Base-by-base conservation (phyloP, 192 early-diverging fungal genomes). In the Lunasporangiospora selenospora region DNA sequence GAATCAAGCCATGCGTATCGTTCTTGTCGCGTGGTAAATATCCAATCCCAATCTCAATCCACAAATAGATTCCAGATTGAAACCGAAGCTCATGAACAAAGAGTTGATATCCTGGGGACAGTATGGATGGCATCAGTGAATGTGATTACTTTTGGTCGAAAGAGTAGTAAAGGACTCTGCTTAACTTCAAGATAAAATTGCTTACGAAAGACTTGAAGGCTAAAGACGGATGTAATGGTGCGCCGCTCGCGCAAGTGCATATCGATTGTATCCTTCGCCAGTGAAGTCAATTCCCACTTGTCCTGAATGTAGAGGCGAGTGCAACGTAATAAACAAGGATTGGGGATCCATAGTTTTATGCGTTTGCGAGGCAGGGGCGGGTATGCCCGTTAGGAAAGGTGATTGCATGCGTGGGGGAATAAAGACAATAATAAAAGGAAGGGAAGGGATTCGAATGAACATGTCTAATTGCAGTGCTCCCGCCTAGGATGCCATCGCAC, bases 11-110 rank as follows among this genome's bases (percentile, higher is more conserved):
- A 19, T 49, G 45, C 11, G 51, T 64, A 53, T 54, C 53, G 37
- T 56, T 55, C 30, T 65, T 65, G 56, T 65, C 53, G 13, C 53
- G 43, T 3, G 62, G 62, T 16, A 65, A 45, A 34, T 65, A 65
- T 41, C 56, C 44, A 18, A 44, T 47, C 3, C 56, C 44, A 29
- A 47, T 26, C 44, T 58, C 43, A 1, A 2, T 38, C 56, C 44
- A 58, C 13, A 47, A 6, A 21, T 54, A 54, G 1, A 63, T 23
- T 13, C 51, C 51, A 47, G 40, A 13, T 41, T 47, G 61, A 39
- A 64, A 64, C 2, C 43, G 51, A 54, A 64, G 50, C 51, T 64
- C 52, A 32, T 54, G 54, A 54, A 64, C 5, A 6, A 52, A 1
- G 0, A 64, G 51, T 64, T 64, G 61, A 39, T 64, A 54, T 64